Evolutionary conservation across 352 stramenopile genomes (phyloP), one percentile per base, ranked within the genome.

Genomic region (Halophytophthora polymorphica): DNA sequence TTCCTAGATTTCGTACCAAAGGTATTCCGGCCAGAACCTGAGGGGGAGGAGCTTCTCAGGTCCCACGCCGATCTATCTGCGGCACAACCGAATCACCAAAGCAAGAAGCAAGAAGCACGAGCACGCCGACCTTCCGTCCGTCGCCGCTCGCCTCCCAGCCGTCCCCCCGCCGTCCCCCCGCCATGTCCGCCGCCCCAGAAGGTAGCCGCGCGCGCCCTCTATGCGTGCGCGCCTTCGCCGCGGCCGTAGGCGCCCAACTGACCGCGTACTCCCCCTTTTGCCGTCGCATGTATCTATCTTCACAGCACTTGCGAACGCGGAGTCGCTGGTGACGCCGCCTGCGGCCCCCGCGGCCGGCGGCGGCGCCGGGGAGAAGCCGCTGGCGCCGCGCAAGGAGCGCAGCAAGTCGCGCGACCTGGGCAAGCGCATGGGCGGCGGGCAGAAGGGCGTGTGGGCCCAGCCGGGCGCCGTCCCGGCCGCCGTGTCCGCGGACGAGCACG

Each of bases 341-440:
- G 47, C 49, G 37, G 53, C 42, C 8, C 50, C 53, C 22, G 48
- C 34, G 21, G 58, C 55, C 42, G 58, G 49, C 35, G 58, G 58
- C 31, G 51, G 59, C 5, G 73, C 63, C 15, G 65, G 58, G 21
- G 81, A 88, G 35, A 90, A 90, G 52, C 21, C 73, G 25, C 58
- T 86, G 21, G 53, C 70, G 6, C 56, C 77, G 21, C 79, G 83
- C 35, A 85, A 88, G 47, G 84, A 93, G 61, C 84, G 84, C 55
- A 88, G 72, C 71, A 93, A 95, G 73, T 92, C 82, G 44, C 77
- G 84, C 37, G 82, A 95, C 47, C 66, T 88, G 45, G 73, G 77
- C 49, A 95, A 95, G 60, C 83, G 83, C 68, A 93, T 93, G 81
- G 84, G 84, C 56, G 84, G 84, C 39, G 84, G 84, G 8, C 83